These are phyloP conservation scores for Cyberlindnera saturnus DNA, from an alignment of 805 yeast genomes.

Conservation along the genomic window DNA sequence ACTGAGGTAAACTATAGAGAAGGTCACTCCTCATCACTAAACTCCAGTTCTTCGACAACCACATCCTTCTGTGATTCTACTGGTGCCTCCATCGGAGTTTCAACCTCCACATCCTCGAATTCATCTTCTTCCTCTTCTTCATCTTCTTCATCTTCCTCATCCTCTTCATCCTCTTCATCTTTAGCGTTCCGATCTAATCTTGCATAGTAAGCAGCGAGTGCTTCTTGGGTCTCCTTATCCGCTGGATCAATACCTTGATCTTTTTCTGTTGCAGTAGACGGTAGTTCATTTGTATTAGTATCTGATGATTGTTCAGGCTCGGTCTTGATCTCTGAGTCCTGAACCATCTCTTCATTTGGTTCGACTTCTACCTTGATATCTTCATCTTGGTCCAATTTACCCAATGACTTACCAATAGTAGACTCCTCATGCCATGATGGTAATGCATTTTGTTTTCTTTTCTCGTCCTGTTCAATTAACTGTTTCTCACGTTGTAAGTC, in stretches of 20 bases:
- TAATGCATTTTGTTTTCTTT: constrained; percentile 85
- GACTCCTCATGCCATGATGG: constrained; percentile 95
- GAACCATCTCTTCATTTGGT: constrained; percentile 8
- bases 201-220: constrained; percentile 22
- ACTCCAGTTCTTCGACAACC: constrained; percentile 21
- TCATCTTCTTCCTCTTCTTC: constrained; percentile 40
- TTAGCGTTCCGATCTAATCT: constrained; percentile 23
- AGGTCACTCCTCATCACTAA: constrained; percentile 24
- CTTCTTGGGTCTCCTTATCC: constrained; percentile 21
- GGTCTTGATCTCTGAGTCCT: constrained; percentile 5
- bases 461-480: constrained; percentile 60
- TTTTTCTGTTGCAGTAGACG: constrained; percentile 14
- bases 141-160: constrained; percentile 21
- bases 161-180: constrained; percentile 21
- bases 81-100: constrained; percentile 41
- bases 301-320: constrained; percentile 1
- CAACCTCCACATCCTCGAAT: constrained; percentile 55
- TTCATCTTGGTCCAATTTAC: constrained; percentile 49
- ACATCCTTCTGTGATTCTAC: not conserved
- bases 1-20: not conserved
- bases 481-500: constrained; percentile 58
- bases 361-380: constrained; percentile 36
- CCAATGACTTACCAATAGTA: constrained; percentile 74
- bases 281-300: constrained; percentile 6
- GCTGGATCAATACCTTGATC: constrained; percentile 16